A percentile compares a stretch with the other conserved stretches of the same genome.
phyloP scores from a whole-genome alignment of 2,329 filamentous ascomycete genomes.

The Akanthomyces uredinophilus region DNA sequence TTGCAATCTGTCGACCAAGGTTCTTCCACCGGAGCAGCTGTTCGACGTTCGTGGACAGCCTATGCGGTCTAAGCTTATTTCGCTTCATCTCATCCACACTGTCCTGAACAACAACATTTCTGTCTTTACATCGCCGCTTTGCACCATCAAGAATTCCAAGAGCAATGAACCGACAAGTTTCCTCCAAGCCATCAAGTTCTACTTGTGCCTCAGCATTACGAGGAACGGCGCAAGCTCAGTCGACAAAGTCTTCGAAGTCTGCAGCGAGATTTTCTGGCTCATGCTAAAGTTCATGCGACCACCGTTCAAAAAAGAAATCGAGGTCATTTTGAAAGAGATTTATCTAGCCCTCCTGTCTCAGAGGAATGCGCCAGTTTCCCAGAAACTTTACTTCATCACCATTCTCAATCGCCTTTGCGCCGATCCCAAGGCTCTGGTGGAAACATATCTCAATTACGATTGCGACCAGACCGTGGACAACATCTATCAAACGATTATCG shows the following conservation, averaged over 20 bases:
- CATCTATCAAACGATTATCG: slow-evolving; percentile 91
- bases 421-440: slow-evolving; percentile 84
- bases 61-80: slow-evolving; percentile 95
- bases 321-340: slow-evolving; percentile 96
- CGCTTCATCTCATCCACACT: slow-evolving; percentile 90
- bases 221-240: slow-evolving; percentile 93
- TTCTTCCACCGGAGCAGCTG: slow-evolving; percentile 82
- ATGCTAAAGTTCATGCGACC: slow-evolving; percentile 92
- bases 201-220: slow-evolving; percentile 90
- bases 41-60: slow-evolving; percentile 90
- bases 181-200: slow-evolving; percentile 92
- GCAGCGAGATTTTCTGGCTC: slow-evolving; percentile 95
- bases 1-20: slow-evolving; percentile 94
- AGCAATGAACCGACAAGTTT: slow-evolving; percentile 85
- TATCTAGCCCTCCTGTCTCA: slow-evolving; percentile 90
- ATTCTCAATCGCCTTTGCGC: slow-evolving; percentile 78
- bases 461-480: slow-evolving; percentile 95
- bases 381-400: slow-evolving; percentile 87
- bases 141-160: slow-evolving; percentile 87
- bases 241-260: slow-evolving; percentile 87
- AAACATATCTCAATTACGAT: slow-evolving; percentile 97
- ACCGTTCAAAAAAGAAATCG: slow-evolving; percentile 96
- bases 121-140: slow-evolving; percentile 86
- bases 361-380: slow-evolving; percentile 76
- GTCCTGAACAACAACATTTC: slow-evolving; percentile 89